These are phyloP conservation scores for Vitis riparia DNA, from an alignment of 164 flowering plant genomes.

Conservation along the genomic window DNA sequence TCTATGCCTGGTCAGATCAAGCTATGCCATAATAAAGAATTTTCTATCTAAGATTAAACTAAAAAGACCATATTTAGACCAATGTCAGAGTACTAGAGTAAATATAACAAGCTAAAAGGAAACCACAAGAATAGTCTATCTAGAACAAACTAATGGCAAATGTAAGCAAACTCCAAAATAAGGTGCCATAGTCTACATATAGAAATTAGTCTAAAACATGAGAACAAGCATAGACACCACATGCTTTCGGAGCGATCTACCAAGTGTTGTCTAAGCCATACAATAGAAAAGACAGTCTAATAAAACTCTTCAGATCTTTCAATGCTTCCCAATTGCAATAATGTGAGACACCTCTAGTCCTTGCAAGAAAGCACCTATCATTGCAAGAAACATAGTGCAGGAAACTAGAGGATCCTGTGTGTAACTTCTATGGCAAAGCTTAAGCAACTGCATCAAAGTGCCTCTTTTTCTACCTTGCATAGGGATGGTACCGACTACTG, in stretches of 20 bases:
- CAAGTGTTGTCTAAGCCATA: constrained; percentile 15
- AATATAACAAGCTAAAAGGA: constrained; percentile 3
- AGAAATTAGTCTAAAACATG: constrained; percentile 7
- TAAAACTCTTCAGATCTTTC: constrained; percentile 12
- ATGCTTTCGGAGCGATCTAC: constrained; percentile 15
- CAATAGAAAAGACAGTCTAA: constrained; percentile 17
- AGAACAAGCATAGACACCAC: constrained; percentile 1
- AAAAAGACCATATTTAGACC: neutral
- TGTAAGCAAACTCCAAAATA: constrained; percentile 3
- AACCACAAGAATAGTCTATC: constrained; percentile 7
- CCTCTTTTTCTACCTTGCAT: constrained; percentile 58
- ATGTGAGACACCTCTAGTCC: constrained; percentile 23
- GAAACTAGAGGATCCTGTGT: constrained; percentile 35
- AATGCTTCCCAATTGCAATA: constrained; percentile 11
- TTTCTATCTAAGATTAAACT: neutral
- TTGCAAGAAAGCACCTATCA: constrained; percentile 24
- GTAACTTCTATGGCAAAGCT: constrained; percentile 44
- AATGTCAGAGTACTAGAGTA: neutral
- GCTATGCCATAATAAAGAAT: neutral
- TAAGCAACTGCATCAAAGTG: constrained; percentile 26
- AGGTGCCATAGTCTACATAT: constrained; percentile 19
- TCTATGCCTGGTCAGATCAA: too few species aligned
- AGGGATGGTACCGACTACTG: constrained; percentile 89
- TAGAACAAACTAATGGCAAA: constrained; percentile 9
- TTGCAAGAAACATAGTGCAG: constrained; percentile 13